Percentiles rank a stretch among this genome's conserved stretches.
These are phyloP conservation scores for Cutaneotrichosporon sp. DNA, from an alignment of 1,284 basidiomycete species.

Conservation along the genomic window DNA sequence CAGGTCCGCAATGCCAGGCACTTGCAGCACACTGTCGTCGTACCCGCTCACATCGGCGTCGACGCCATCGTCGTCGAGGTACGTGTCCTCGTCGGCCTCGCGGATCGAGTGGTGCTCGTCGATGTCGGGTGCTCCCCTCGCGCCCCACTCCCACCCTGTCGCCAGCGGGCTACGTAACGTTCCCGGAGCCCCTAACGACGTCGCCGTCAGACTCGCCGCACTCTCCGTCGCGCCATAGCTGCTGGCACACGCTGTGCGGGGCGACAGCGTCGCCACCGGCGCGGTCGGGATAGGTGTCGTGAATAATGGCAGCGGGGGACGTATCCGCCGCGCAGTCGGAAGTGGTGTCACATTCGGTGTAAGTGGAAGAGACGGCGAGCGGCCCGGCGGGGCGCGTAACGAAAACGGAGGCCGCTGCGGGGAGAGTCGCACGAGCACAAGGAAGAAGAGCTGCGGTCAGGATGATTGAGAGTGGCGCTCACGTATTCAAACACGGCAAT, in stretches of 20 bases:
- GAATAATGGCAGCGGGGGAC: conserved; percentile 2
- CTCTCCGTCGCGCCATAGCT: background rate
- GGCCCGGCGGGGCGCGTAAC: conserved; percentile 7
- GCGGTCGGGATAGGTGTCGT: background rate
- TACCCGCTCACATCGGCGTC: background rate
- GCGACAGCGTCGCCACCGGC: background rate
- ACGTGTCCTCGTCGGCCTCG: background rate
- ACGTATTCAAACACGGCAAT: conserved; percentile 16
- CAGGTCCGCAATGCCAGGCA: background rate
- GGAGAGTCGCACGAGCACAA: conserved; percentile 16
- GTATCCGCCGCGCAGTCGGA: background rate
- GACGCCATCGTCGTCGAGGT: background rate
- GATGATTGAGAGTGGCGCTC: background rate
- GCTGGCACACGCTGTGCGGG: background rate
- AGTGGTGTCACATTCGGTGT: conserved; percentile 1
- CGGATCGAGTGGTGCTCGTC: background rate
- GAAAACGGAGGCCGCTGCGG: background rate
- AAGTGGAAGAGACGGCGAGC: conserved; percentile 2
- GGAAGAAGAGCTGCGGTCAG: conserved; percentile 13
- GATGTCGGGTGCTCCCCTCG: background rate
- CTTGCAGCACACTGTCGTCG: no score
- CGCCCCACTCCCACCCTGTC: background rate
- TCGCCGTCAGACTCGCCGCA: background rate
- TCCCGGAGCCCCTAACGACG: background rate
- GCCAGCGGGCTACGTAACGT: background rate